phyloP scores from a whole-genome alignment of 202 grass and related monocot species.

The Zizania palustris region DNA sequence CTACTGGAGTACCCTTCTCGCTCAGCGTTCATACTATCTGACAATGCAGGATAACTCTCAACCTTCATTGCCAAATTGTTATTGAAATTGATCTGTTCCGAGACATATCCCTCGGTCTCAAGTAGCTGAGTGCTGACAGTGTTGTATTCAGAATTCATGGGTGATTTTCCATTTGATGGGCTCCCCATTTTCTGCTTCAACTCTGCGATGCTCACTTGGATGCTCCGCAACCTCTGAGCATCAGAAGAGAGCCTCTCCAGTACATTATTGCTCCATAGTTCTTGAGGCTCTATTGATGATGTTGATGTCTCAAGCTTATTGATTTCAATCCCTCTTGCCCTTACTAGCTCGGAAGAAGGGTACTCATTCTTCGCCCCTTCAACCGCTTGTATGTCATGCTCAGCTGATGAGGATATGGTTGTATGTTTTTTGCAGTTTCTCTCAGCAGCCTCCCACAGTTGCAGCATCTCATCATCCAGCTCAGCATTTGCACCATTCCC shows the following conservation, averaged over 20 bases:
- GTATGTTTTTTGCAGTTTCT: conserved; percentile 64
- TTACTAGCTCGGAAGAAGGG: conserved; percentile 55
- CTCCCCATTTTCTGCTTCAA: conserved; percentile 78
- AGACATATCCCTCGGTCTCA: conserved; percentile 64
- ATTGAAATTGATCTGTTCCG: conserved; percentile 73
- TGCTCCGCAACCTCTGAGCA: conserved; percentile 64
- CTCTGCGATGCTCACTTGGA: conserved; percentile 63
- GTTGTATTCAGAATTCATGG: conserved; percentile 58
- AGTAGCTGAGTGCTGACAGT: conserved; percentile 62
- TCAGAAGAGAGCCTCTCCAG: conserved; percentile 70
- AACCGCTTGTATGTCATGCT: conserved; percentile 62
- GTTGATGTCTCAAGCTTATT: conserved; percentile 53
- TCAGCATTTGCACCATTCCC: conserved; percentile 51
- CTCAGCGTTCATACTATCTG: conserved; percentile 47
- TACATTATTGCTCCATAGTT: conserved; percentile 65
- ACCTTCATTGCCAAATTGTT: conserved; percentile 65
- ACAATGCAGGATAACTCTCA: conserved; percentile 55
- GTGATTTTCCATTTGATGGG: conserved; percentile 63
- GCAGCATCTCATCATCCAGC: conserved; percentile 84
- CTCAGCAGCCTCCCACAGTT: conserved; percentile 94
- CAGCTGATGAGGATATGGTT: conserved; percentile 55
- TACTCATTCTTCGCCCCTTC: conserved; percentile 71
- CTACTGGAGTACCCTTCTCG: conserved; percentile 57
- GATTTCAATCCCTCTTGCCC: conserved; percentile 58
- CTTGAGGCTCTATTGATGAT: conserved; percentile 41